Conservation (phyloP, 768 basidiomycete genomes). For the Boletus patriciae region DNA sequence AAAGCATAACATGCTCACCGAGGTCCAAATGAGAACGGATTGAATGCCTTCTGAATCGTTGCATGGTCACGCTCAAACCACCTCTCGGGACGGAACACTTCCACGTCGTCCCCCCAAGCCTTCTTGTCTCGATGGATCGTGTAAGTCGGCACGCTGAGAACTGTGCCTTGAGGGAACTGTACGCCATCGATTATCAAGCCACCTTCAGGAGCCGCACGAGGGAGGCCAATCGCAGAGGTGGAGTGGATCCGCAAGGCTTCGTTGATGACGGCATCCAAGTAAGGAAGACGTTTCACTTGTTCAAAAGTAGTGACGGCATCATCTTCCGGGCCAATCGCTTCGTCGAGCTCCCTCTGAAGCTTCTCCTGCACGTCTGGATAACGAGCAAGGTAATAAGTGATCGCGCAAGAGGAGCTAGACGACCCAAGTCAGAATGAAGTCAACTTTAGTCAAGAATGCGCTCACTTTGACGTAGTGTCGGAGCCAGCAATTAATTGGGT, state of each 20-base stretch:
- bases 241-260: slow-evolving; percentile 85
- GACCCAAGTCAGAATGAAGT: neutral
- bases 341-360: slow-evolving; percentile 74
- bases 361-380: slow-evolving; percentile 65
- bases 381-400: slow-evolving; percentile 77
- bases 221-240: slow-evolving; percentile 80
- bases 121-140: slow-evolving; percentile 72
- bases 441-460: neutral
- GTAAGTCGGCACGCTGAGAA: slow-evolving; percentile 80
- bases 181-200: slow-evolving; percentile 56
- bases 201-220: slow-evolving; percentile 72
- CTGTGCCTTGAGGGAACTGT: slow-evolving; percentile 72
- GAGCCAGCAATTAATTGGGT: slow-evolving; percentile 87
- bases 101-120: slow-evolving; percentile 79
- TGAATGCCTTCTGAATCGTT: slow-evolving; percentile 70
- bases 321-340: slow-evolving; percentile 55
- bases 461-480: slow-evolving; percentile 92
- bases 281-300: slow-evolving; percentile 70
- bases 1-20: slow-evolving; percentile 40
- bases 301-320: slow-evolving; percentile 62
- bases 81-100: slow-evolving; percentile 75
- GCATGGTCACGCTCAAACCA: slow-evolving; percentile 75
- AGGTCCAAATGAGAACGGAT: slow-evolving; percentile 84
- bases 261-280: slow-evolving; percentile 85
- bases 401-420: slow-evolving; percentile 81